Evolutionary conservation across 164 flowering plant genomes (phyloP).

Genomic region (Aristolochia californica): DNA sequence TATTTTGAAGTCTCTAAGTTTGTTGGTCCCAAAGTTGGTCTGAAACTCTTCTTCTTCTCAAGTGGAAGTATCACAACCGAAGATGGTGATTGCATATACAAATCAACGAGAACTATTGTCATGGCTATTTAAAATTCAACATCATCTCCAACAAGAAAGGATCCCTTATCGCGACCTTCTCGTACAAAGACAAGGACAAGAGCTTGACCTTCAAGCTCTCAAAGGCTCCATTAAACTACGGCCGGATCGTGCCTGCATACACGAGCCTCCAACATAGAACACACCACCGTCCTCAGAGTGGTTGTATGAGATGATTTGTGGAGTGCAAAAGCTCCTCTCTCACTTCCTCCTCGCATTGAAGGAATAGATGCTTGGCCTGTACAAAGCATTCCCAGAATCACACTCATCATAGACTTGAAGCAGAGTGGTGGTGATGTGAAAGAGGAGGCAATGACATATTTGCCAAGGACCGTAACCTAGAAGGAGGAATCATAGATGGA

Average conservation of each 20-base stretch:
- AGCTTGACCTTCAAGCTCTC: conserved; percentile 26
- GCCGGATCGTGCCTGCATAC: conserved; percentile 39
- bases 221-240: conserved; percentile 17
- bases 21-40: too few species aligned
- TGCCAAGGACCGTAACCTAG: neutral
- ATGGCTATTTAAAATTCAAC: too few species aligned
- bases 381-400: neutral
- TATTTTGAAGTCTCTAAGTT: too few species aligned
- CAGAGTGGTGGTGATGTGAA: neutral
- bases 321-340: conserved; percentile 27
- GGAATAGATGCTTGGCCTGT: neutral
- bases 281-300: conserved; percentile 50
- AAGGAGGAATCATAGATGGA: neutral
- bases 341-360: neutral
- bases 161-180: conserved; percentile 30
- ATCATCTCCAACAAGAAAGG: conserved; percentile 27
- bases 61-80: too few species aligned
- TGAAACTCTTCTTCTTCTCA: too few species aligned
- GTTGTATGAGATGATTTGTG: conserved; percentile 70
- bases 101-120: too few species aligned
- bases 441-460: neutral
- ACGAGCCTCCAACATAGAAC: conserved; percentile 53
- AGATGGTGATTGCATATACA: too few species aligned
- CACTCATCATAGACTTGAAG: neutral
- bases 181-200: conserved; percentile 19